Evolutionary conservation across 2,329 filamentous ascomycete genomes (phyloP), one percentile per base, ranked within the genome.

Genomic region (Paecilomyces formosus): DNA sequence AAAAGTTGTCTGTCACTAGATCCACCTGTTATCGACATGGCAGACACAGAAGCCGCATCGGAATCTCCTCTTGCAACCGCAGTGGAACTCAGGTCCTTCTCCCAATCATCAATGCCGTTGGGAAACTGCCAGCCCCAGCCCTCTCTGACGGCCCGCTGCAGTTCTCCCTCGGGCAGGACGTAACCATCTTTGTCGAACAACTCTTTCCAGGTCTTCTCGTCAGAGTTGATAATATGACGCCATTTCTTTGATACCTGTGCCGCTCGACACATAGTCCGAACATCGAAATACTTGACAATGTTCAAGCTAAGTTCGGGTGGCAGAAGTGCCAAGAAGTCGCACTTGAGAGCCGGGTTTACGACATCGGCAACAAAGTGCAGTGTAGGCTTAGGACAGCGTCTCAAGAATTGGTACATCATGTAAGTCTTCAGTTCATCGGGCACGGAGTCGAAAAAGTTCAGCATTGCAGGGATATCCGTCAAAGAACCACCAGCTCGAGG

Each of bases 61-160:
- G 68, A 72, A 52, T 81, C 78, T 3, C 70, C 73, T 57, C 72
- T 74, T 3, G 70, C 60, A 12, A 62, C 64, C 8, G 72, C 55
- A 76, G 79, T 61, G 71, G 81, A 74, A 72, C 89, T 90, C 54
- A 97, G 75, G 70, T 99, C 92, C 59, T 85, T 82, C 73, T 99
- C 94, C 57, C 83, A 90, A 24, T 89, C 90, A 56, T 89, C 84
- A 3, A 81, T 74, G 0, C 88, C 89, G 57, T 85, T 83, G 0
- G 92, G 90, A 69, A 93, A 90, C 71, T 99, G 94, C 92, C 94
- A 99, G 13, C 92, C 94, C 94, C 94, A 99, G 13, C 94, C 94
- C 77, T 97, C 90, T 50, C 81, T 79, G 57, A 97, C 92, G 30
- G 94, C 92, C 65, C 88, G 87, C 63, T 90, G 86, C 24, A 99